Conservation (phyloP, 2,329 filamentous ascomycete genomes). For the Ascochyta fabae region DNA sequence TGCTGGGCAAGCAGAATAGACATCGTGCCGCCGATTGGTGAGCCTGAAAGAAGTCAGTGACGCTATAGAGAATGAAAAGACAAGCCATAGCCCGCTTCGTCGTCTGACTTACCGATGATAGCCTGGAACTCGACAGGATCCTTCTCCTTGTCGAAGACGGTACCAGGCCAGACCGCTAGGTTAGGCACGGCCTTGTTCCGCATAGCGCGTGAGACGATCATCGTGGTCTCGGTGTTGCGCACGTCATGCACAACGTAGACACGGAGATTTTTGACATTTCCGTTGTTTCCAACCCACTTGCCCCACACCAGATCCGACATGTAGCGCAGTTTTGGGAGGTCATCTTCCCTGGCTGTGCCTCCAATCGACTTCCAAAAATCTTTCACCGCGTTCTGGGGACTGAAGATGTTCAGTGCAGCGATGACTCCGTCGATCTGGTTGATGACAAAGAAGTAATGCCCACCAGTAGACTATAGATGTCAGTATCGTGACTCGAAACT, state of each 20-base stretch:
- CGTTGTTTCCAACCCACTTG: constrained; percentile 26
- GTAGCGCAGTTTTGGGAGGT: constrained; percentile 27
- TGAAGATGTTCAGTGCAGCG: constrained; percentile 15
- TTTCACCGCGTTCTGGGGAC: constrained; percentile 14
- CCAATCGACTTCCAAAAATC: constrained; percentile 10
- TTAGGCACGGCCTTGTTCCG: constrained; percentile 3
- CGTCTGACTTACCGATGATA: constrained; percentile 25
- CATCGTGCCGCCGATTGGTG: constrained; percentile 28
- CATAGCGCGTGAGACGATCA: constrained; percentile 25
- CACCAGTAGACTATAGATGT: constrained; percentile 23
- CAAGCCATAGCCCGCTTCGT: background rate
- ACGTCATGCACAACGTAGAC: constrained; percentile 24
- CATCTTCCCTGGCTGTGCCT: constrained; percentile 6
- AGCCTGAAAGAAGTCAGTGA: constrained; percentile 12
- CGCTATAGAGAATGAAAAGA: background rate
- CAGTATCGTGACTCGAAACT: background rate
- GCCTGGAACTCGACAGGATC: constrained; percentile 24
- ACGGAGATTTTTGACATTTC: constrained; percentile 24
- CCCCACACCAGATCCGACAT: constrained; percentile 33
- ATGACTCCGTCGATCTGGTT: constrained; percentile 24
- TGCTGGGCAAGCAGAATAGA: constrained; percentile 22
- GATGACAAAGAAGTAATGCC: constrained; percentile 21
- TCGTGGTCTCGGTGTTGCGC: constrained; percentile 22
- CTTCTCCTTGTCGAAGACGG: constrained; percentile 16
- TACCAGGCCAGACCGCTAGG: constrained; percentile 28